Conservation (phyloP, 441 rosid species). For the Pelargonium fulgidum region DNA sequence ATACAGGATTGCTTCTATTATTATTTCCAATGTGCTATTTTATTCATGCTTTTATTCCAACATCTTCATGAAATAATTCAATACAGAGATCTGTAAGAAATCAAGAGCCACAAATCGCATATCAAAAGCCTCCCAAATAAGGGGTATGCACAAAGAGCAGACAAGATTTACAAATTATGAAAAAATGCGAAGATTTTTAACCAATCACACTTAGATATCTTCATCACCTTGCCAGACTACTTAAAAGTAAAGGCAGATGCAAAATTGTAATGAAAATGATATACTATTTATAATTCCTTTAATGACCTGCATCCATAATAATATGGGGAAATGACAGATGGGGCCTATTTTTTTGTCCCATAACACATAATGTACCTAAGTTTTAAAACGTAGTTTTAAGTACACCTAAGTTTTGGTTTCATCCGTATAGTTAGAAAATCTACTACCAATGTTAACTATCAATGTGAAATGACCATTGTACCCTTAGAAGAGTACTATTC, state of each 20-base stretch:
- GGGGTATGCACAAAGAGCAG: not conserved
- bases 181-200: not conserved
- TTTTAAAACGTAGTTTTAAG: not conserved
- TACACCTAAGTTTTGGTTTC: too few relatives aligned
- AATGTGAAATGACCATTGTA: too few relatives aligned
- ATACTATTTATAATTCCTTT: not conserved
- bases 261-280: not conserved
- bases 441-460: too few relatives aligned
- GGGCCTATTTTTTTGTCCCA: not conserved
- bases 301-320: not conserved
- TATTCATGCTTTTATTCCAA: not conserved
- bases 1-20: conserved; percentile 6
- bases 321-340: not conserved
- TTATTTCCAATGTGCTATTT: not conserved
- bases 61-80: not conserved
- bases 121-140: not conserved
- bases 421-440: too few relatives aligned
- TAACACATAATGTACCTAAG: not conserved
- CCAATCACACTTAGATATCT: not conserved
- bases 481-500: too few relatives aligned
- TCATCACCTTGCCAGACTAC: conserved; percentile 16
- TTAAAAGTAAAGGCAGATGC: conserved; percentile 8
- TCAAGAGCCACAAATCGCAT: not conserved
- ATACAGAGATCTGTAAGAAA: not conserved
- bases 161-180: not conserved